Evolutionary conservation across 2,329 filamentous ascomycete genomes (phyloP).

Genomic region (Cercospora janseana): DNA sequence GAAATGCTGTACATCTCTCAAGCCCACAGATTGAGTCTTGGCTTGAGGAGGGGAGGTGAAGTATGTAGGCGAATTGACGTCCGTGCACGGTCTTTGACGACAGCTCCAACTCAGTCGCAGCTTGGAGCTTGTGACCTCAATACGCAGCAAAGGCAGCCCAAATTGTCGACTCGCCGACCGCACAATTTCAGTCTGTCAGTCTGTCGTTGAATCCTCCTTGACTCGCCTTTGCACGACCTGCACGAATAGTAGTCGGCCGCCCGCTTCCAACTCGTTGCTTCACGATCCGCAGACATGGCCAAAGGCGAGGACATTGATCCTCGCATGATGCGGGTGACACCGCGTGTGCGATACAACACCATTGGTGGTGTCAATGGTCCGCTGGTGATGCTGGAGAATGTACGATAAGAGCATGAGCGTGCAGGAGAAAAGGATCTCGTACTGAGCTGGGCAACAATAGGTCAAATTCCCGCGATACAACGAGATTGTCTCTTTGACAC

Average conservation of each 20-base stretch:
- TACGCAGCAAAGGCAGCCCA: neutral
- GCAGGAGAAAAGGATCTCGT: neutral
- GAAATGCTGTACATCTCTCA: too few species aligned
- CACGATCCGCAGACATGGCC: conserved; percentile 32
- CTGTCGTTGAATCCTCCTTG: too few species aligned
- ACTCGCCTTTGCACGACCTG: too few species aligned
- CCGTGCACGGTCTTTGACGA: conserved; percentile 9
- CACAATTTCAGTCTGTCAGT: neutral
- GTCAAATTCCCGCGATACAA: conserved; percentile 98
- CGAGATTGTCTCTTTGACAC: conserved; percentile 93
- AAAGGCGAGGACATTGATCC: conserved; percentile 43
- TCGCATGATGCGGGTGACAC: conserved; percentile 59
- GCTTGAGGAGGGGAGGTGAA: neutral
- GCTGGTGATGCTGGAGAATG: conserved; percentile 95
- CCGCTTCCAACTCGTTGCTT: neutral
- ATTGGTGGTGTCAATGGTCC: conserved; percentile 97
- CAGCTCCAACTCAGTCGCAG: conserved; percentile 5
- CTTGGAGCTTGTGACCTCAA: conserved; percentile 5
- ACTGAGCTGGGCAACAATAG: conserved; percentile 47
- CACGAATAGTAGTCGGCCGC: too few species aligned
- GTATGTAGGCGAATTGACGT: conserved; percentile 1
- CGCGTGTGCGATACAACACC: conserved; percentile 91
- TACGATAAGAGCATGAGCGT: conserved; percentile 46
- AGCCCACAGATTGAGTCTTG: too few species aligned
- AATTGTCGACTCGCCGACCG: neutral